Evolutionary conservation across 805 yeast genomes (phyloP).

Genomic region (Starmera amethionina): DNA sequence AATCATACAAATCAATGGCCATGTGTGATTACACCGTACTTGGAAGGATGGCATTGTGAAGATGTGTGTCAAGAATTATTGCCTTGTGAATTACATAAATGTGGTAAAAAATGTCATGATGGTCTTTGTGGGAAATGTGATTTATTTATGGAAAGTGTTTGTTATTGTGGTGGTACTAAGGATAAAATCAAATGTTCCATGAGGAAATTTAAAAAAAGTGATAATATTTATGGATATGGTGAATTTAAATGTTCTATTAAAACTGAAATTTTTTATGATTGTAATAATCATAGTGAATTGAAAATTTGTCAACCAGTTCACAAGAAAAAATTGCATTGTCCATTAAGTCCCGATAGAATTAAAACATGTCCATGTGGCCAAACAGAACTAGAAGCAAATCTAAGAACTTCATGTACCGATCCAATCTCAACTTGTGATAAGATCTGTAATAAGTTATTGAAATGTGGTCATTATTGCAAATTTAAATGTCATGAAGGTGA

Average conservation of each 20-base stretch:
- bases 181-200: conserved; percentile 35
- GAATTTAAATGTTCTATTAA: conserved; percentile 34
- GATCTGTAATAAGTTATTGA: conserved; percentile 49
- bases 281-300: conserved; percentile 57
- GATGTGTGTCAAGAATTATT: conserved; percentile 48
- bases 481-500: conserved; percentile 69
- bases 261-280: conserved; percentile 44
- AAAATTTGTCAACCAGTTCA: conserved; percentile 24
- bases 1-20: conserved; percentile 52
- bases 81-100: conserved; percentile 67
- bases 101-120: conserved; percentile 57
- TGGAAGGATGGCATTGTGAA: conserved; percentile 59
- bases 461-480: conserved; percentile 73
- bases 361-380: conserved; percentile 78
- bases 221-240: conserved; percentile 36
- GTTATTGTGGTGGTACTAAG: conserved; percentile 67
- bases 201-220: conserved; percentile 26
- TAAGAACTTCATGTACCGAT: conserved; percentile 57
- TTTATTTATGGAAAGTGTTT: conserved; percentile 34
- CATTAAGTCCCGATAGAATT: conserved; percentile 48
- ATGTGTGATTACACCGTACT: conserved; percentile 63
- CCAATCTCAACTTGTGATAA: conserved; percentile 69
- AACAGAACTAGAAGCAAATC: conserved; percentile 29
- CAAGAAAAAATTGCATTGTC: conserved; percentile 37
- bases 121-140: conserved; percentile 77